Evolutionary conservation across 1,284 basidiomycete species (phyloP).

Genomic region (Trametes sp.): DNA sequence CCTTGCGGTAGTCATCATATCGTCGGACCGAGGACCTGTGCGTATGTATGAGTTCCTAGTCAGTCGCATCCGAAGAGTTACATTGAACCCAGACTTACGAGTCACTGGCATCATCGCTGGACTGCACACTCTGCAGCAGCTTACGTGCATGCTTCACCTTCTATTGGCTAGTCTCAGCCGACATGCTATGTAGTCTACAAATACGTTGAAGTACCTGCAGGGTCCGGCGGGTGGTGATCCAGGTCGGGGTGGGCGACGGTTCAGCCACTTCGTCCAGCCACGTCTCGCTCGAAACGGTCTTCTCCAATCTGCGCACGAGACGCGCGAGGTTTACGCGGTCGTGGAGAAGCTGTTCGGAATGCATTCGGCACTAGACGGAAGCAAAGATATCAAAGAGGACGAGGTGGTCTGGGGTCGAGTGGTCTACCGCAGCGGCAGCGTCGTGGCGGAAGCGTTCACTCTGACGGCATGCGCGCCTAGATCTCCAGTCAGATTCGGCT

Average conservation of each 20-base stretch:
- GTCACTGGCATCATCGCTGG: constrained; percentile 50
- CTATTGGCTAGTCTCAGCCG: constrained; percentile 48
- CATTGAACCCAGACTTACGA: constrained; percentile 47
- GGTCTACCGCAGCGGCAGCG: neutral
- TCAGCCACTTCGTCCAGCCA: constrained; percentile 51
- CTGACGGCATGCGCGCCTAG: constrained; percentile 10
- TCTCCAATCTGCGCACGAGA: constrained; percentile 68
- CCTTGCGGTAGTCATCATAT: constrained; percentile 54
- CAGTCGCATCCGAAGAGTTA: neutral
- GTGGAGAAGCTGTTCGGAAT: constrained; percentile 54
- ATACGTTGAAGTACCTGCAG: constrained; percentile 58
- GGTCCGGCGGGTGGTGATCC: constrained; percentile 64
- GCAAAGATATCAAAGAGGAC: neutral
- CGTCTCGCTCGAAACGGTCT: constrained; percentile 54
- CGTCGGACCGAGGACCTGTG: constrained; percentile 13
- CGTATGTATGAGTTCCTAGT: neutral
- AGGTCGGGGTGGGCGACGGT: constrained; percentile 44
- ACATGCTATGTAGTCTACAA: too few relatives aligned
- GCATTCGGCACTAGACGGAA: neutral
- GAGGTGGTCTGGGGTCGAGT: neutral
- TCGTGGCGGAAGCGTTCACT: neutral
- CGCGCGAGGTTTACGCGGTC: constrained; percentile 75
- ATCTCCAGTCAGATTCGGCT: constrained; percentile 13
- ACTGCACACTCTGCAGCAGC: constrained; percentile 64
- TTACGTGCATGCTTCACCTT: constrained; percentile 68